Evolutionary conservation across 2,329 filamentous ascomycete species (phyloP), one percentile per base, ranked within the genome.

Genomic region (Lecanicillium sp.): DNA sequence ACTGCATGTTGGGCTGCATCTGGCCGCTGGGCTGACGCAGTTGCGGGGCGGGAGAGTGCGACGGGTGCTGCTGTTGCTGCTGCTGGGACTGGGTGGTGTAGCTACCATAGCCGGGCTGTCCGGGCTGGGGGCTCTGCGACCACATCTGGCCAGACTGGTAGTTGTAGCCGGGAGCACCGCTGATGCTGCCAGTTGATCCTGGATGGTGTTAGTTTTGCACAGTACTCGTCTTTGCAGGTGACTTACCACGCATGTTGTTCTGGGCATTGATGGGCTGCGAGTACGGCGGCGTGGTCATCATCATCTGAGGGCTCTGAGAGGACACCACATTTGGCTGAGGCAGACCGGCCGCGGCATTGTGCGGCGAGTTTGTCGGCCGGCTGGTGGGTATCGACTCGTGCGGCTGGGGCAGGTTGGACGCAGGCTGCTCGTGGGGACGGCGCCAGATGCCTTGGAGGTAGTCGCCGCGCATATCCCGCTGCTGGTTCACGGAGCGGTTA

Each of bases 371-470:
- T 19, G 71, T 67, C 9, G 74, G 63, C 34, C 77, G 71, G 39
- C 67, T 72, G 12, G 70, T 68, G 11, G 72, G 62, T 10, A 65
- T 54, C 17, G 66, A 51, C 4, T 69, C 47, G 34, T 74, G 66
- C 33, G 71, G 63, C 43, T 69, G 74, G 35, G 60, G 65, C 47
- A 69, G 58, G 46, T 49, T 64, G 27, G 65, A 68, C 40, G 65
- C 58, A 18, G 86, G 80, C 43, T 84, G 79, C 55, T 96, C 87
- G 48, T 94, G 88, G 10, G 85, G 82, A 44, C 84, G 76, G 47
- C 83, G 77, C 84, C 89, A 97, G 47, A 88, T 75, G 40, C 79
- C 80, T 39, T 90, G 81, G 47, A 94, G 70, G 49, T 87, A 94
- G 42, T 89, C 81, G 43, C 72, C 77, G 42, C 92, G 84, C 61